Base-by-base conservation (phyloP, 148 eudicot genomes). In the Amaranthus hypochondriacus region DNA sequence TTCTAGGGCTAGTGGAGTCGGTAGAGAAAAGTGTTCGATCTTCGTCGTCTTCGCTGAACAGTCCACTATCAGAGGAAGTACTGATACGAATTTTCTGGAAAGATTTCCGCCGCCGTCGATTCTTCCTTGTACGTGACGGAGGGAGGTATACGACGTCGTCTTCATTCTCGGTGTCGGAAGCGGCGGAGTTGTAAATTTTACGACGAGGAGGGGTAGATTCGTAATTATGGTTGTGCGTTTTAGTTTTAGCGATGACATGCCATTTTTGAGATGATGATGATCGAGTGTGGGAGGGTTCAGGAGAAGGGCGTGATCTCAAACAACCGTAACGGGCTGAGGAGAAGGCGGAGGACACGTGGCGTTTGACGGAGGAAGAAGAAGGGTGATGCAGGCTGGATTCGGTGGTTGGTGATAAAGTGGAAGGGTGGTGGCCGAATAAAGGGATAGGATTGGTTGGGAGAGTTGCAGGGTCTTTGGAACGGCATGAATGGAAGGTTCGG, bases 401-500 rank as follows among this genome's bases (percentile, higher is more conserved):
- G 44, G 70, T 18, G 59, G 56, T 0, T 52, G 73, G 43, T 5
- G 62, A 60, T 4, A 28, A 28, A 42, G 75, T 6, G 51, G 73
- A 50, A 52, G 82, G 9, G 48, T 44, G 75, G 61, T 62, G 75
- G 82, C 66, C 74, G 69, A 78, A 83, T 51, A 85, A 79, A 81
- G 89, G 96, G 86, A 83, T 75, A 3, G 97, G 94, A 74, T 87
- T 72, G 4, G 77, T 5, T 3, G 92, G 88, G 81, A 88, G 85
- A 44, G 70, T 76, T 50, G 90, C 81, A 49, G 90, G 81, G 81
- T 90, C 82, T 81, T 90, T 92, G 12, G 91, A 84, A 50, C 93
- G 91, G 82, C 97, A 91, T 2, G 88, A 87, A 39, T 91, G 86
- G 77, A 91, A 82, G 79, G 89, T 68, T 28, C 85, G 72, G 79